phyloP scores from a whole-genome alignment of 106 monocot species.

The Hemerocallis citrina region DNA sequence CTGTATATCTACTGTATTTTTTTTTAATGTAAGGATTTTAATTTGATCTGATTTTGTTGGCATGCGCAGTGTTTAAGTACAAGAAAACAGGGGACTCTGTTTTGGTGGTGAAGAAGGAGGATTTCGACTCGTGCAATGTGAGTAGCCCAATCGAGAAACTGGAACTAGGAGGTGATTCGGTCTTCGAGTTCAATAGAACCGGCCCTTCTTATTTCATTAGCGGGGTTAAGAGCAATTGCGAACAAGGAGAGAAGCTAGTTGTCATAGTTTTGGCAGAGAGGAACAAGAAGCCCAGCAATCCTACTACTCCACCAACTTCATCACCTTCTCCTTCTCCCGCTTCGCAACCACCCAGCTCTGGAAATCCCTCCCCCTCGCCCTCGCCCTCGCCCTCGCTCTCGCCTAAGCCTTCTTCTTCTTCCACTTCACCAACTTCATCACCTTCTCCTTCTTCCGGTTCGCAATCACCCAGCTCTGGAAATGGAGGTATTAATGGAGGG shows the following conservation, averaged over 20 bases:
- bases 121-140: conserved; percentile 45
- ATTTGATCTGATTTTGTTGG: no score
- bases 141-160: conserved; percentile 34
- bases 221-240: conserved; percentile 36
- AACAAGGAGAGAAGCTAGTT: conserved; percentile 53
- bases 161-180: conserved; percentile 27
- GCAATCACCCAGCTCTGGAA: background rate
- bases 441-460: background rate
- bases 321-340: background rate
- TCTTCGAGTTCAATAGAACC: conserved; percentile 39
- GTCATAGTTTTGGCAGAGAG: conserved; percentile 46
- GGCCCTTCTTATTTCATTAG: conserved; percentile 75
- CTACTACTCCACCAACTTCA: conserved; percentile 2
- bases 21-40: background rate
- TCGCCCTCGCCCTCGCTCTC: background rate
- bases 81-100: conserved; percentile 60
- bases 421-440: background rate
- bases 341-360: background rate
- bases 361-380: background rate
- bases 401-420: background rate
- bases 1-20: background rate
- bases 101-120: conserved; percentile 43
- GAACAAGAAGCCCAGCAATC: background rate
- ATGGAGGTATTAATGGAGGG: background rate
- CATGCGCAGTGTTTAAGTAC: conserved; percentile 74